A percentile compares a stretch with the other conserved stretches of the same genome.
Evolutionary conservation across 768 basidiomycete species (phyloP).

Genomic region (Leccinum ochraceum): DNA sequence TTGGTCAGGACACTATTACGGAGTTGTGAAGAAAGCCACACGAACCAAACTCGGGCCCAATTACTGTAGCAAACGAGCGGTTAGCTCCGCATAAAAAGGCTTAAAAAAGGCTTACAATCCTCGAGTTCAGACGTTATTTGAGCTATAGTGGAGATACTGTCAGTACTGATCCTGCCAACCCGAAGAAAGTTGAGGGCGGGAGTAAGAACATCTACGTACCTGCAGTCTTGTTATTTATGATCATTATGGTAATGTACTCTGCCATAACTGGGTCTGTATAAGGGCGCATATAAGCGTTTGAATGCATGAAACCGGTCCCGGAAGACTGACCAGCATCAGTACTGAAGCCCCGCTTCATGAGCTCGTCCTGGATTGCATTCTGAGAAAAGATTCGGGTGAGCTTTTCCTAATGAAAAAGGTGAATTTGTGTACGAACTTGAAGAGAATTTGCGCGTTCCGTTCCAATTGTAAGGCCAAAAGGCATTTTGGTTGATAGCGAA

Average conservation of each 20-base stretch:
- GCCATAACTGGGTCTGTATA: slow-evolving; percentile 83
- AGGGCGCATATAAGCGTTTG: slow-evolving; percentile 9
- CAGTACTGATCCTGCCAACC: slow-evolving; percentile 1
- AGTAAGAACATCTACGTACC: slow-evolving; percentile 42
- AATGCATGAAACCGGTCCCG: slow-evolving; percentile 4
- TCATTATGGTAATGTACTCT: slow-evolving; percentile 94
- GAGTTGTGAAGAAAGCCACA: slow-evolving; percentile 11
- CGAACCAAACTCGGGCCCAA: slow-evolving; percentile 82
- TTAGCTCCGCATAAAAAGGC: slow-evolving; percentile 15
- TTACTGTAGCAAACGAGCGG: slow-evolving; percentile 40
- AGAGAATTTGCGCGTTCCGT: slow-evolving; percentile 74
- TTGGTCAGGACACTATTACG: slow-evolving; percentile 3
- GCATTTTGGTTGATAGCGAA: slow-evolving; percentile 43
- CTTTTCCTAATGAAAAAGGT: slow-evolving; percentile 13
- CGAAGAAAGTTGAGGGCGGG: background rate
- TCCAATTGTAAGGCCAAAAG: slow-evolving; percentile 75
- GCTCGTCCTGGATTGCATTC: slow-evolving; percentile 82
- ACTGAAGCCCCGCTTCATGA: slow-evolving; percentile 71
- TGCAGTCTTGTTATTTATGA: slow-evolving; percentile 87
- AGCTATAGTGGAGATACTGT: slow-evolving; percentile 40
- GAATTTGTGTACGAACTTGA: slow-evolving; percentile 48
- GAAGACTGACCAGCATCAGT: slow-evolving; percentile 64
- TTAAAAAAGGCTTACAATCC: slow-evolving; percentile 53
- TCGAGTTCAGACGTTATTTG: slow-evolving; percentile 89
- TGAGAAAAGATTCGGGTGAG: slow-evolving; percentile 32